These are phyloP conservation scores for Cyberlindnera xishuangbannaensis DNA, from an alignment of 805 yeast species.

Conservation along the genomic window DNA sequence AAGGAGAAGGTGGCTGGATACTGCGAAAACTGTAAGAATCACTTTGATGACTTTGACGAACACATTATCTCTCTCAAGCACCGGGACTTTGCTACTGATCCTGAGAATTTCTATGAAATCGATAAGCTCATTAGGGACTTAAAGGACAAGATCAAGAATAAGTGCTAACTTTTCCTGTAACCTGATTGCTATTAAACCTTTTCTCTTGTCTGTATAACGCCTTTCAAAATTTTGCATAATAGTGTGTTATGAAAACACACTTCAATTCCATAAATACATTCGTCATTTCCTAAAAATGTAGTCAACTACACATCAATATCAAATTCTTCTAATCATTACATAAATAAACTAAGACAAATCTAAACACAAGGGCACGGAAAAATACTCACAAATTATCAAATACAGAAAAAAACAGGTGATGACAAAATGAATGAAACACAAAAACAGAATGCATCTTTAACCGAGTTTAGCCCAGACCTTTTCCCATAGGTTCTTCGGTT, in stretches of 20 bases:
- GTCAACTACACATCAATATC: background rate
- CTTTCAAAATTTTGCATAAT: no score
- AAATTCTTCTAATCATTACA: background rate
- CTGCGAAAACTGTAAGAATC: constrained; percentile 89
- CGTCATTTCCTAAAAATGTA: no score
- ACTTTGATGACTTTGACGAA: constrained; percentile 71
- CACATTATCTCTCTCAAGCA: constrained; percentile 71
- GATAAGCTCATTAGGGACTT: constrained; percentile 58
- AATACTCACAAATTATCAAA: no score
- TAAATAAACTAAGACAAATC: background rate
- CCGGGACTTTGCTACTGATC: constrained; percentile 68
- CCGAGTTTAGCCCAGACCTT: constrained; percentile 45
- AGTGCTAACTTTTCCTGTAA: no score
- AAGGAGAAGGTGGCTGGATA: constrained; percentile 53
- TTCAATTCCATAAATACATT: no score
- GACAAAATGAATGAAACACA: constrained; percentile 1
- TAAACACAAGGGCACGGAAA: no score
- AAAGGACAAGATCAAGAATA: constrained; percentile 16
- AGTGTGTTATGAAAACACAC: no score
- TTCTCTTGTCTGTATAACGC: no score
- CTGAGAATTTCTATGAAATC: constrained; percentile 66
- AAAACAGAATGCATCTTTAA: constrained; percentile 1
- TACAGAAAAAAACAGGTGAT: no score
- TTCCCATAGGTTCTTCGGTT: constrained; percentile 47
- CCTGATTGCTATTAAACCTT: no score